Conservation (phyloP, 2,329 filamentous ascomycete species). For the Periconia sp. region DNA sequence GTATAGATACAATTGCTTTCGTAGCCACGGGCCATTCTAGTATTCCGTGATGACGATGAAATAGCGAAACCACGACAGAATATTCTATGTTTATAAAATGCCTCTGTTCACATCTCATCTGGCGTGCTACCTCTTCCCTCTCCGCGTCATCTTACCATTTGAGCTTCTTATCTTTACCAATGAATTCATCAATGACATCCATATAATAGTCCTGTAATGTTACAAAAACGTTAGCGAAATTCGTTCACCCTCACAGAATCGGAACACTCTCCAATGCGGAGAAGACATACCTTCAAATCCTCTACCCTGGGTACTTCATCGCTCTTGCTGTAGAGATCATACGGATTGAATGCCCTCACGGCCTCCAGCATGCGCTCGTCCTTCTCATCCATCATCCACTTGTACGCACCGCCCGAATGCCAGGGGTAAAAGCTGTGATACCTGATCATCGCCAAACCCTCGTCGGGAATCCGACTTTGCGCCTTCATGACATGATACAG, state of each 20-base stretch:
- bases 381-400: conserved; percentile 79
- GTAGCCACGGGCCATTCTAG: conserved; percentile 8
- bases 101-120: conserved; percentile 5
- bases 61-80: not conserved
- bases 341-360: conserved; percentile 85
- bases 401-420: conserved; percentile 81
- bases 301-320: conserved; percentile 76
- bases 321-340: conserved; percentile 90
- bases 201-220: conserved; percentile 65
- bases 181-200: conserved; percentile 74
- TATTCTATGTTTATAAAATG: conserved; percentile 1
- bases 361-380: conserved; percentile 79
- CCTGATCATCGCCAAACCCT: conserved; percentile 88
- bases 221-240: conserved; percentile 5
- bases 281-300: conserved; percentile 65
- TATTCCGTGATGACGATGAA: conserved; percentile 5
- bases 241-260: not conserved
- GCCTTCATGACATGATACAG: conserved; percentile 84
- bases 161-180: conserved; percentile 64
- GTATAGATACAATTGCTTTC: not conserved
- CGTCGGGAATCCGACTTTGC: conserved; percentile 74
- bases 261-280: too few species aligned
- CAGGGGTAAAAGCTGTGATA: conserved; percentile 94
- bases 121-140: conserved; percentile 6
- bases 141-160: conserved; percentile 59